Percentiles rank a stretch among this genome's conserved stretches.
Conservation (phyloP, 306 rosid species). For the Adenanthera pavonina region DNA sequence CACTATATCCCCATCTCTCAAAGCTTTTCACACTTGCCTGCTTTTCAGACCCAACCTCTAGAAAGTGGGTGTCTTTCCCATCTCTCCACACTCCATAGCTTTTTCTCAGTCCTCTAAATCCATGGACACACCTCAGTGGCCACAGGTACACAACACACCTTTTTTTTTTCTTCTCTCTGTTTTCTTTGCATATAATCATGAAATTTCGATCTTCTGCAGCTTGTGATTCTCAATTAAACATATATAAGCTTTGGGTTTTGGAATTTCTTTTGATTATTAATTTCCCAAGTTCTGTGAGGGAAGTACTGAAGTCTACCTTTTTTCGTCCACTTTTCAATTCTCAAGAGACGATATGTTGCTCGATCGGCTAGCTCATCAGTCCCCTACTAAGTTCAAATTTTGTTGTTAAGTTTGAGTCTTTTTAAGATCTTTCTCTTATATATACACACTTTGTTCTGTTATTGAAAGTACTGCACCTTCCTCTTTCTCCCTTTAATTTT, state of each 20-base stretch:
- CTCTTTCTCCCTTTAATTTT: slow-evolving; percentile 38
- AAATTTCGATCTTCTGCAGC: slow-evolving; percentile 31
- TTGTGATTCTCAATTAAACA: slow-evolving; percentile 51
- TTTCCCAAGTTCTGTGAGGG: slow-evolving; percentile 43
- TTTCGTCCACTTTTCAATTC: slow-evolving; percentile 34
- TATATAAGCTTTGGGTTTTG: slow-evolving; percentile 28
- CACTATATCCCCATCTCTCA: slow-evolving; percentile 46
- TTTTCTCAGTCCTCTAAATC: slow-evolving; percentile 58
- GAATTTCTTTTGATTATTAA: slow-evolving; percentile 9
- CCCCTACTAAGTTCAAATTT: slow-evolving; percentile 51
- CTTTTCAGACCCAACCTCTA: slow-evolving; percentile 66
- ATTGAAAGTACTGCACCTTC: slow-evolving; percentile 62
- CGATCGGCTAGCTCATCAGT: slow-evolving; percentile 39
- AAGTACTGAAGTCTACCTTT: slow-evolving; percentile 21
- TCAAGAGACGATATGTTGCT: slow-evolving; percentile 20
- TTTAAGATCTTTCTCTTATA: slow-evolving; percentile 47
- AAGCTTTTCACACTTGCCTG: slow-evolving; percentile 59
- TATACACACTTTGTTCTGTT: slow-evolving; percentile 21
- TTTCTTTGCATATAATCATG: slow-evolving; percentile 58
- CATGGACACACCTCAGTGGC: slow-evolving; percentile 98
- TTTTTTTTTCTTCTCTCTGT: slow-evolving; percentile 17
- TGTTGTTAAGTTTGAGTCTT: slow-evolving; percentile 43
- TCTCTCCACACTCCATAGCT: slow-evolving; percentile 59
- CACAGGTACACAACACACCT: slow-evolving; percentile 75
- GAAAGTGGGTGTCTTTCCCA: slow-evolving; percentile 56